Evolutionary conservation across 208 protist species (phyloP).

Genomic region (Trypanosoma caninum): DNA sequence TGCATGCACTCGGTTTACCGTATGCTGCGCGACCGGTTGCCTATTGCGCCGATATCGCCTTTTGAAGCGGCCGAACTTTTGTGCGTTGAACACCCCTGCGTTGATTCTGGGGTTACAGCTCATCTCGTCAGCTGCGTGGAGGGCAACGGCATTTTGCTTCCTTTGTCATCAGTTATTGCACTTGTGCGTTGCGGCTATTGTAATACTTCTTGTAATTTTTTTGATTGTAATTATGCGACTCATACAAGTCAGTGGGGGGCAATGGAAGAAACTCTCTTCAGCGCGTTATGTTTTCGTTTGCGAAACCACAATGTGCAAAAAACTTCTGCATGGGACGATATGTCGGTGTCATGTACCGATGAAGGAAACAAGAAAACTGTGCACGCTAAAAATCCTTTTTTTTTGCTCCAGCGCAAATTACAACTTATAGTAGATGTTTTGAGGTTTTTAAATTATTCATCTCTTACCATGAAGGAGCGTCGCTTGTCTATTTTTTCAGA

Average conservation of each 20-base stretch:
- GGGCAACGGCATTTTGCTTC: slow-evolving; percentile 23
- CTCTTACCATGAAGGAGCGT: slow-evolving; percentile 13
- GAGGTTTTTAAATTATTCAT: slow-evolving; percentile 23
- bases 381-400: background rate
- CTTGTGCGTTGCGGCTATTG: slow-evolving; percentile 14
- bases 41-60: slow-evolving; percentile 24
- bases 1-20: slow-evolving; percentile 1
- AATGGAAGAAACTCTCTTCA: slow-evolving; percentile 28
- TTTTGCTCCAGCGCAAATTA: slow-evolving; percentile 1
- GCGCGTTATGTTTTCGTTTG: slow-evolving; percentile 10
- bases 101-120: slow-evolving; percentile 12
- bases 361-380: background rate
- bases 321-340: background rate
- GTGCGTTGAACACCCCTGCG: slow-evolving; percentile 13
- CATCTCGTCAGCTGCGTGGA: slow-evolving; percentile 22
- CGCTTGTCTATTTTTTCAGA: slow-evolving; percentile 8
- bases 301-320: background rate
- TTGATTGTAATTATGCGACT: background rate
- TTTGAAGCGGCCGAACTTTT: slow-evolving; percentile 27
- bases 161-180: background rate
- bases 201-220: background rate
- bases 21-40: slow-evolving; percentile 28
- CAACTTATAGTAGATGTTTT: slow-evolving; percentile 12
- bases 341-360: background rate
- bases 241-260: slow-evolving; percentile 18